Base-by-base conservation (phyloP, 2,329 filamentous ascomycete genomes). In the Nigrospora sphaerica region DNA sequence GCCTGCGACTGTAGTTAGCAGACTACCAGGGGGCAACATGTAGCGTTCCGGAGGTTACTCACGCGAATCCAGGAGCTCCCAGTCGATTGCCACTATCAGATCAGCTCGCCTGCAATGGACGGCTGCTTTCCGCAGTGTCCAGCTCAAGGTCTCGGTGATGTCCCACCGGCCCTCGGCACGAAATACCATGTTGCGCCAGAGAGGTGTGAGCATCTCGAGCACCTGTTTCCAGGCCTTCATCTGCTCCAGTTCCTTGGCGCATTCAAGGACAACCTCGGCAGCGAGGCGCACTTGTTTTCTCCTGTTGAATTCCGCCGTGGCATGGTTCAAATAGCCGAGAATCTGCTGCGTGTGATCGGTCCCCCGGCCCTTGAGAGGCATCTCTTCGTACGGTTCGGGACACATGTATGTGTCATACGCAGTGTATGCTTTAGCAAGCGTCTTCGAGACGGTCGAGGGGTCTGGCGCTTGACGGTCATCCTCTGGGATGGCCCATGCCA, bases 381-480 rank as follows among this genome's bases (percentile, higher is more conserved):
- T 72, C 54, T 85, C 81, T 51, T 81, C 70, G 50, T 81, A 70
- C 2, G 82, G 81, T 35, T 80, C 74, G 12, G 79, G 80, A 46
- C 81, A 85, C 66, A 86, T 73, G 60, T 85, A 86, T 1, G 77
- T 80, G 57, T 86, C 82, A 51, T 85, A 83, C 1, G 48, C 32
- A 38, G 69, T 69, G 50, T 80, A 80, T 1, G 73, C 69, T 44
- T 75, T 77, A 54, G 68, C 71, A 11, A 72, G 68, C 9, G 70
- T 64, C 7, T 67, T 65, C 4, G 73, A 70, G 14, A 72, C 69
- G 6, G 72, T 65, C 4, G 74, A 71, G 3, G 62, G 55, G 33
- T 74, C 71, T 6, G 78, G 78, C 2, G 71, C 66, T 43, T 67
- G 68, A 34, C 81, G 68, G 50, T 79, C 80, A 47, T 82, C 79